These are phyloP conservation scores for Fusarium sp. DNA, from an alignment of 2,329 filamentous ascomycete species.

Conservation along the genomic window DNA sequence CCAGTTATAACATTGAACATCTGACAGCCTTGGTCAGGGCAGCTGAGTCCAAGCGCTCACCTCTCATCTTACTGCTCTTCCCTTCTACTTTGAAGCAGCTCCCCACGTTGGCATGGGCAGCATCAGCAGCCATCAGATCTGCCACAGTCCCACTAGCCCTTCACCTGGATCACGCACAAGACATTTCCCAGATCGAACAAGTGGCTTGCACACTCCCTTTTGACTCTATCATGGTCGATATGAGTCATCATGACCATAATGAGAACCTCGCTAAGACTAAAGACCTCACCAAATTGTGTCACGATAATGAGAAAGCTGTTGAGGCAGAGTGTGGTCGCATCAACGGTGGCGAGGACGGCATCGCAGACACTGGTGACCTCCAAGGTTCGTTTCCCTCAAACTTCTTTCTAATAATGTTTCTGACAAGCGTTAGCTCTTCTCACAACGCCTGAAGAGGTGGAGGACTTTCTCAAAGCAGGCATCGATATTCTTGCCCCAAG, in stretches of 20 bases:
- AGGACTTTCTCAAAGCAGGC: slow-evolving; percentile 76
- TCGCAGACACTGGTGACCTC: slow-evolving; percentile 67
- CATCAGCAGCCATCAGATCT: slow-evolving; percentile 59
- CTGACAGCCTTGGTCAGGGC: slow-evolving; percentile 25
- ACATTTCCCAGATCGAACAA: slow-evolving; percentile 1
- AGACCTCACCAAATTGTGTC: not conserved
- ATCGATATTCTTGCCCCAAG: slow-evolving; percentile 80
- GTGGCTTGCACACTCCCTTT: slow-evolving; percentile 5
- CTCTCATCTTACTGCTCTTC: slow-evolving; percentile 22
- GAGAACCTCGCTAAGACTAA: slow-evolving; percentile 11
- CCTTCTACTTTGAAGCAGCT: slow-evolving; percentile 16
- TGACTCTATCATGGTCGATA: slow-evolving; percentile 19
- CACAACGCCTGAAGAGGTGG: slow-evolving; percentile 75
- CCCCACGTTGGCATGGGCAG: slow-evolving; percentile 18
- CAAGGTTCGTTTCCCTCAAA: slow-evolving; percentile 49
- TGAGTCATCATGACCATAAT: slow-evolving; percentile 13
- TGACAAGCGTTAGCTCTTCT: slow-evolving; percentile 47
- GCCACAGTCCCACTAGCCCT: slow-evolving; percentile 46
- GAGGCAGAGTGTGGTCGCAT: slow-evolving; percentile 40
- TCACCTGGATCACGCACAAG: slow-evolving; percentile 49
- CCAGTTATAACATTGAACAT: slow-evolving; percentile 35
- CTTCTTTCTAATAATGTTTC: not conserved
- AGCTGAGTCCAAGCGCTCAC: slow-evolving; percentile 22
- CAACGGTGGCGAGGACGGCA: slow-evolving; percentile 72
- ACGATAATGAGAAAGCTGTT: slow-evolving; percentile 12